Conservation (phyloP, 306 rosid genomes). For the Quercus alba region DNA sequence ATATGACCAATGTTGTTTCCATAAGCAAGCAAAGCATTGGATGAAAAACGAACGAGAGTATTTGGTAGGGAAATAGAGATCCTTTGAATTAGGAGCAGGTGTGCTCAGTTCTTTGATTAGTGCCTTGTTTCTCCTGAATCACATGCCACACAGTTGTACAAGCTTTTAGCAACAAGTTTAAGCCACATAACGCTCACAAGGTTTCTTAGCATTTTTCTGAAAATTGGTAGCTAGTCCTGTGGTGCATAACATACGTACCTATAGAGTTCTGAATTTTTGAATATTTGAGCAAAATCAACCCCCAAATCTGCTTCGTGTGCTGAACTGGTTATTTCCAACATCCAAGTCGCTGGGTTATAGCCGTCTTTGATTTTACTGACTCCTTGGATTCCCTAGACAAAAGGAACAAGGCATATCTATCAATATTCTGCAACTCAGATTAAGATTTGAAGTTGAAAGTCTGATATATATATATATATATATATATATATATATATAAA, state of each 20-base stretch:
- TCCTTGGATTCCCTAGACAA: conserved; percentile 35
- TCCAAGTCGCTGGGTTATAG: conserved; percentile 51
- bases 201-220: too few relatives aligned
- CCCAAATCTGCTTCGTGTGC: conserved; percentile 42
- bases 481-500: too few relatives aligned
- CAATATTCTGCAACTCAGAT: background rate
- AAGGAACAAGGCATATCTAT: background rate
- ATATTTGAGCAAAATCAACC: conserved; percentile 34
- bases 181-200: too few relatives aligned
- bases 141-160: background rate
- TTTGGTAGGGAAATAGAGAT: conserved; percentile 47
- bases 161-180: background rate
- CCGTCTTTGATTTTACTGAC: conserved; percentile 33
- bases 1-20: conserved; percentile 73
- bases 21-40: conserved; percentile 58
- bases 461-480: too few relatives aligned
- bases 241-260: conserved; percentile 13
- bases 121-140: conserved; percentile 55
- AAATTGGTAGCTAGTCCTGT: background rate
- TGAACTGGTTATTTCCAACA: conserved; percentile 41
- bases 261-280: conserved; percentile 36
- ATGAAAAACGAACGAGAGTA: conserved; percentile 44
- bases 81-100: conserved; percentile 50
- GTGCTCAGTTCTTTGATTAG: conserved; percentile 48
- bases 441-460: background rate